Conservation (phyloP, 2,329 filamentous ascomycete species). For the Phialophora tarda region DNA sequence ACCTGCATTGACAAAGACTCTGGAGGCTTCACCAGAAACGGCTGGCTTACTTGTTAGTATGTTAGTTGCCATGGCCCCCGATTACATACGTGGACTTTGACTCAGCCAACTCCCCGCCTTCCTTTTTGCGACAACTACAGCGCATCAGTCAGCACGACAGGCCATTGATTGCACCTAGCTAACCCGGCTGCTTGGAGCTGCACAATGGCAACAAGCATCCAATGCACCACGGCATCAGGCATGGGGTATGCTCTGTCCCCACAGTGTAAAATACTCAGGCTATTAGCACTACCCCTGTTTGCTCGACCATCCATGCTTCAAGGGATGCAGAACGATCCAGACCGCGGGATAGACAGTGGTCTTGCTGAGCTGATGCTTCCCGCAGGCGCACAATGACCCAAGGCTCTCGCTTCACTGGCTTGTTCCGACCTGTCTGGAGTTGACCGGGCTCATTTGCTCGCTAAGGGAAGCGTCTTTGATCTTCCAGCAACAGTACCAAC, state of each 20-base stretch:
- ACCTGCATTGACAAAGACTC: background rate
- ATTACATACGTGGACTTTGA: conserved; percentile 4
- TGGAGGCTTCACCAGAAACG: background rate
- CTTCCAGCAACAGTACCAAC: background rate
- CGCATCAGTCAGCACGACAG: background rate
- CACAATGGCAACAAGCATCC: background rate
- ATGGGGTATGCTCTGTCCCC: background rate
- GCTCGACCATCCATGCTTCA: conserved; percentile 1
- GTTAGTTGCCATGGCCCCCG: background rate
- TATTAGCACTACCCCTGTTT: conserved; percentile 2
- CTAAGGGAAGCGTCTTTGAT: background rate
- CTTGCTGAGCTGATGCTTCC: background rate
- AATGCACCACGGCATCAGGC: background rate
- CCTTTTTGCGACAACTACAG: background rate
- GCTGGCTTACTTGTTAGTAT: background rate
- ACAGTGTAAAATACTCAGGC: background rate
- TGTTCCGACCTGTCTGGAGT: background rate
- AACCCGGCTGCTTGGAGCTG: background rate
- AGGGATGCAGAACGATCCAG: background rate
- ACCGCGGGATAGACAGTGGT: background rate
- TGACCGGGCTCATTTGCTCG: background rate
- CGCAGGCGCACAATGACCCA: background rate
- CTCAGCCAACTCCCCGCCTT: conserved; percentile 13
- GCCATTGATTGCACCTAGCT: background rate
- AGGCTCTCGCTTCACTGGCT: background rate